Conservation (phyloP, 2,329 filamentous ascomycete genomes). For the Knoxdaviesia proteae region DNA sequence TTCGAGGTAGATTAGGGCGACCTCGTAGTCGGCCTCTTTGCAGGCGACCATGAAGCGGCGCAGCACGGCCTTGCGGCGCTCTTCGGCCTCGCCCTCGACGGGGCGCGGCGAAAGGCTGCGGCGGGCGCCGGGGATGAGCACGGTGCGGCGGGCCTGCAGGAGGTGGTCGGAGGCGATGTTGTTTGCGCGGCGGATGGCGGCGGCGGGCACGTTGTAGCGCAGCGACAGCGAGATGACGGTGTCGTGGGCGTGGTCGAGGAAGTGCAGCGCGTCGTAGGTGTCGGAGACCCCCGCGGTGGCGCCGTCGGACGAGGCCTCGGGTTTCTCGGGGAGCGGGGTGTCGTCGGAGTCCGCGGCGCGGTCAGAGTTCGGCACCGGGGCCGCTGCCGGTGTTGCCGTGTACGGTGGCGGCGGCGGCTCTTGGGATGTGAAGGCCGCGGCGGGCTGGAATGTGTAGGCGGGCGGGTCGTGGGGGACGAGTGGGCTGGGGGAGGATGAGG, state of each 20-base stretch:
- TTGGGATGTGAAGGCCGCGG: no score
- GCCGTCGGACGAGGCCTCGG: no score
- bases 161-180: constrained; percentile 47
- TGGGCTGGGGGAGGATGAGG: no score
- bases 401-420: no score
- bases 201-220: constrained; percentile 31
- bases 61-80: constrained; percentile 46
- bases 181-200: no score
- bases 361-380: no score
- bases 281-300: no score
- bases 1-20: constrained; percentile 56
- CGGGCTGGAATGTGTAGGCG: no score
- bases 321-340: no score
- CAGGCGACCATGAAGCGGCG: constrained; percentile 61
- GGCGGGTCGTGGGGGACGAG: no score
- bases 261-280: constrained; percentile 43
- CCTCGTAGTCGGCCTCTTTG: constrained; percentile 58
- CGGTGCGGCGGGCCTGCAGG: constrained; percentile 43
- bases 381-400: no score
- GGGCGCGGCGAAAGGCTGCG: constrained; percentile 49
- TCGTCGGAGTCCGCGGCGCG: no score
- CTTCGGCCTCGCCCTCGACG: constrained; percentile 54
- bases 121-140: constrained; percentile 50
- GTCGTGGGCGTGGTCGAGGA: constrained; percentile 49
- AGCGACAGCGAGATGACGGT: constrained; percentile 47